These are phyloP conservation scores for Ensete ventricosum DNA, from an alignment of 176 grass and related monocot species.

Conservation along the genomic window DNA sequence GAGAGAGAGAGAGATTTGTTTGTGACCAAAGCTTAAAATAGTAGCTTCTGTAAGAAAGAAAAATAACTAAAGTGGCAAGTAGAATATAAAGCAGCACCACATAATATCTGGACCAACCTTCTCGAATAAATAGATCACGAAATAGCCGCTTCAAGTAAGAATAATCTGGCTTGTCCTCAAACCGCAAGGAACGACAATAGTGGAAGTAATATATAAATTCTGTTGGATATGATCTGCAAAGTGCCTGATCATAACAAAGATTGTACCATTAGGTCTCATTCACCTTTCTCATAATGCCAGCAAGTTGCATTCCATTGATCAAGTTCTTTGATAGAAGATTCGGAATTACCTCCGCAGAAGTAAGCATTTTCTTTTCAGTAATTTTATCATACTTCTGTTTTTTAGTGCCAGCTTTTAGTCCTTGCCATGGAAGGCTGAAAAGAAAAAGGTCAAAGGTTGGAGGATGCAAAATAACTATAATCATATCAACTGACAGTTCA, in stretches of 20 bases:
- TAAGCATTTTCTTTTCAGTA: constrained; percentile 87
- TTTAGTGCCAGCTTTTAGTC: constrained; percentile 75
- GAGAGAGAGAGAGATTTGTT: background rate
- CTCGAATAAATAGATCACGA: constrained; percentile 63
- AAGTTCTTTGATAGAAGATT: background rate
- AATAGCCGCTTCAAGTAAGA: constrained; percentile 65
- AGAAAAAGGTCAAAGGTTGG: background rate
- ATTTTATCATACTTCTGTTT: constrained; percentile 91
- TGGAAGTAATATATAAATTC: constrained; percentile 76
- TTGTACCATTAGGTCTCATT: background rate
- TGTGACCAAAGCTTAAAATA: background rate
- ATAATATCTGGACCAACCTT: constrained; percentile 28
- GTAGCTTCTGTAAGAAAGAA: background rate
- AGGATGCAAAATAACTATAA: background rate
- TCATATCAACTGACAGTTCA: background rate
- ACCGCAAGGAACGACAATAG: constrained; percentile 68
- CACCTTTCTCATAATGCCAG: background rate
- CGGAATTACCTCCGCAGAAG: constrained; percentile 59
- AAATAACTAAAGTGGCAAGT: background rate
- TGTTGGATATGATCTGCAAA: constrained; percentile 65
- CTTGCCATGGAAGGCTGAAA: constrained; percentile 71
- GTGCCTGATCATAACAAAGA: constrained; percentile 30
- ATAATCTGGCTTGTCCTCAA: constrained; percentile 83
- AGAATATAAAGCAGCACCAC: background rate
- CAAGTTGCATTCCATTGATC: background rate